Percentiles rank a stretch among this genome's conserved stretches.
Conservation (phyloP, 192 early-diverging fungal genomes). For the Phycomyces blakesleeanus region DNA sequence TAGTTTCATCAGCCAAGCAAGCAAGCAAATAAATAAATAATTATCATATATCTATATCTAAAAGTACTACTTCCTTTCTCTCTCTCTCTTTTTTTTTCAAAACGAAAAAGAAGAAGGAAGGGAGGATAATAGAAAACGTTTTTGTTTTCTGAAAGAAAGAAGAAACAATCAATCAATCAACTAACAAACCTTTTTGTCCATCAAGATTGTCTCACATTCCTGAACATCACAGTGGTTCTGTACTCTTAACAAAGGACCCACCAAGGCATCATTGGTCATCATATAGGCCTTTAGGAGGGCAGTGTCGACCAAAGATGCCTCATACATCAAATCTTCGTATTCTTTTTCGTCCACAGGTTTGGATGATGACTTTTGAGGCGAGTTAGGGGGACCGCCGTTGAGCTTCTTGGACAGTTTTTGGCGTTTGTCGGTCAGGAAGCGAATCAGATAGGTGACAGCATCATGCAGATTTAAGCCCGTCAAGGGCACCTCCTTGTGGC, state of each 20-base stretch:
- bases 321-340: slow-evolving; percentile 34
- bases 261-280: slow-evolving; percentile 76
- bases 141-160: not conserved
- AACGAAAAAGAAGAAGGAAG: no score
- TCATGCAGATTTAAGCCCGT: slow-evolving; percentile 52
- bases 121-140: no score
- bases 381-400: slow-evolving; percentile 22
- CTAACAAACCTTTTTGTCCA: slow-evolving; percentile 61
- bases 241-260: slow-evolving; percentile 89
- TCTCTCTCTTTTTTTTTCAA: no score
- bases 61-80: no score
- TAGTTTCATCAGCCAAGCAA: no score
- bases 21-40: no score
- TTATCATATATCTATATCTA: no score
- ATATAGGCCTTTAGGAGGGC: slow-evolving; percentile 89
- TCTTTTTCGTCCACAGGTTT: slow-evolving; percentile 37
- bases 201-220: slow-evolving; percentile 75
- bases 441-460: slow-evolving; percentile 66
- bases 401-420: slow-evolving; percentile 63
- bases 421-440: slow-evolving; percentile 86
- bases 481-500: slow-evolving; percentile 21
- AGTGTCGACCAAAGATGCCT: slow-evolving; percentile 81
- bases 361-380: slow-evolving; percentile 22
- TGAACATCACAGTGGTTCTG: slow-evolving; percentile 85
- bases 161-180: no score